phyloP scores from a whole-genome alignment of 768 basidiomycete genomes.

The Melanogaster broomeanus region DNA sequence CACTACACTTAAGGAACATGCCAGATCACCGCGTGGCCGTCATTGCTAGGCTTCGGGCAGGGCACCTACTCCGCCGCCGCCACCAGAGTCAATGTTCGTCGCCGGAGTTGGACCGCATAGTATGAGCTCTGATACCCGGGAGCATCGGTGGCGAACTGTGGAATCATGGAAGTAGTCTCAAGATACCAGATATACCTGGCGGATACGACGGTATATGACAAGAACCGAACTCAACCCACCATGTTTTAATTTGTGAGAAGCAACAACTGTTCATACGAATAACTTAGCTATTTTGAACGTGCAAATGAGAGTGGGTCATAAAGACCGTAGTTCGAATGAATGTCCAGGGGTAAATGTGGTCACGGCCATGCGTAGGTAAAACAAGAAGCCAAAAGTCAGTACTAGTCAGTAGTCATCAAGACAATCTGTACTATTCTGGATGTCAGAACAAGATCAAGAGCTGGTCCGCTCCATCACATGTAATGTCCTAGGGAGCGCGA shows the following conservation, averaged over 20 bases:
- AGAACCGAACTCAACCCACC: not conserved
- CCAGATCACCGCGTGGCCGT: slow-evolving; percentile 54
- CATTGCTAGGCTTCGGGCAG: slow-evolving; percentile 51
- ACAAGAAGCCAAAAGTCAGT: no score
- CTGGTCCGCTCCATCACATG: not conserved
- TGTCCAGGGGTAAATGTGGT: not conserved
- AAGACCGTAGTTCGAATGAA: not conserved
- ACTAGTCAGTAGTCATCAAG: no score
- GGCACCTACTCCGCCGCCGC: slow-evolving; percentile 50
- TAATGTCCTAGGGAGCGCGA: not conserved
- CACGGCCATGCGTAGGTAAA: not conserved
- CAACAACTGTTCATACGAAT: not conserved
- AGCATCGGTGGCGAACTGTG: slow-evolving; percentile 39
- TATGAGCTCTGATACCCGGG: slow-evolving; percentile 22
- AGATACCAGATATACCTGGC: not conserved
- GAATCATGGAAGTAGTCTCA: slow-evolving; percentile 36
- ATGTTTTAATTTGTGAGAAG: not conserved
- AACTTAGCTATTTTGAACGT: not conserved
- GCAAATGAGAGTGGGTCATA: not conserved
- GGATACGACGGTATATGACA: not conserved
- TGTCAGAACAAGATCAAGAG: not conserved
- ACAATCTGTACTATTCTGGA: not conserved
- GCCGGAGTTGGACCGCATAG: not conserved
- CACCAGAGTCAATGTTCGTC: slow-evolving; percentile 24
- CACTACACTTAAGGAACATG: slow-evolving; percentile 1